Evolutionary conservation across 1,284 basidiomycete species (phyloP), one percentile per base, ranked within the genome.

Genomic region (Malassezia slooffiae): DNA sequence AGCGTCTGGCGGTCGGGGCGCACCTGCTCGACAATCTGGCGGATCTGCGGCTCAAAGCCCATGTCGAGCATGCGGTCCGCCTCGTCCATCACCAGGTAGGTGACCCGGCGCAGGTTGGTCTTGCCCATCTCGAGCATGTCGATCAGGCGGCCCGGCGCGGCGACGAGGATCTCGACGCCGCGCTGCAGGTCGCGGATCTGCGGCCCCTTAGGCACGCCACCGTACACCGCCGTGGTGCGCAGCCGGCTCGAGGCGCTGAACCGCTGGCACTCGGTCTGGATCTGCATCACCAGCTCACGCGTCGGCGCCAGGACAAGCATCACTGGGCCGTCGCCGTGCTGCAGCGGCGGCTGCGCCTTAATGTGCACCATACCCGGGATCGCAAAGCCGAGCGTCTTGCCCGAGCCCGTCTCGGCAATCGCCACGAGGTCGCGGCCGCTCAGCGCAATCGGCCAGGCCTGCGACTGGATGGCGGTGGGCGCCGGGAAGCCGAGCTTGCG

Each of bases 1-100:
- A 73, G 67, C 34, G 72, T 74, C 70, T 95, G 90, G 68, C 88
- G 81, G 74, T 95, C 90, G 30, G 89, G 90, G 33, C 90, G 81
- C 66, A 95, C 93, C 74, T 97, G 91, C 59, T 82, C 77, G 58
- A 97, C 83, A 62, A 96, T 95, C 76, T 97, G 97, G 71, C 90
- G 80, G 70, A 97, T 97, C 72, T 97, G 91, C 47, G 91, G 91
- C 75, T 97, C 91, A 75, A 97, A 97, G 79, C 91, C 89, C 88
- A 91, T 91, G 75, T 91, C 87, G 56, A 91, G 78, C 87, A 91
- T 91, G 61, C 88, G 85, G 75, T 96, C 91, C 44, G 91, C 91
- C 73, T 97, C 93, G 72, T 97, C 91, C 83, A 97, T 88, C 68
- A 97, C 91, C 39, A 97, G 78, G 74, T 97, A 97, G 31, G 91